Percentiles rank a stretch among this genome's conserved stretches.
Conservation (phyloP, 225 moss, liverwort and hornwort species). For the Sphagnum contortum region DNA sequence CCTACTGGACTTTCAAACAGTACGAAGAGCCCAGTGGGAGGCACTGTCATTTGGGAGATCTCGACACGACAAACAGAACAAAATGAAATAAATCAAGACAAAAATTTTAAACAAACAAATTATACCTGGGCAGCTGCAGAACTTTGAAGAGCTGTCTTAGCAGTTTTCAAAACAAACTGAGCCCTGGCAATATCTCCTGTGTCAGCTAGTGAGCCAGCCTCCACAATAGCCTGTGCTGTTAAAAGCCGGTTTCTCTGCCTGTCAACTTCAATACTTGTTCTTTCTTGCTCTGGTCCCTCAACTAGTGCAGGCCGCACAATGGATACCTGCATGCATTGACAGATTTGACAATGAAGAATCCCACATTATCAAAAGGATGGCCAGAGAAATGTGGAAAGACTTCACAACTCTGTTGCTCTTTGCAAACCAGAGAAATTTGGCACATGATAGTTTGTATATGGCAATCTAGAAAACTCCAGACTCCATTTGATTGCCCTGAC, state of each 20-base stretch:
- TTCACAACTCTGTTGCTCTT: too few species aligned
- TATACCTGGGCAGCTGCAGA: slow-evolving; percentile 32
- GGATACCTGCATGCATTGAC: slow-evolving; percentile 6
- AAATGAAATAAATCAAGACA: too few species aligned
- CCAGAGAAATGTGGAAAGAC: too few species aligned
- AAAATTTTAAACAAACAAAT: background rate
- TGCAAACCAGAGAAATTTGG: too few species aligned
- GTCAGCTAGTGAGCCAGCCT: slow-evolving; percentile 30
- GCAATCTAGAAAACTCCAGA: too few species aligned
- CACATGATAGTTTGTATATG: too few species aligned
- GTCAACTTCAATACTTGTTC: slow-evolving; percentile 30
- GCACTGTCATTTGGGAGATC: too few species aligned
- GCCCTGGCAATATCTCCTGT: slow-evolving; percentile 28
- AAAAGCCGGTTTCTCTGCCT: slow-evolving; percentile 30
- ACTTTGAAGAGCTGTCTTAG: slow-evolving; percentile 14
- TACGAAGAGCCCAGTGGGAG: too few species aligned
- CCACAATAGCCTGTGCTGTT: slow-evolving; percentile 26
- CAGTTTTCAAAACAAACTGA: slow-evolving; percentile 16
- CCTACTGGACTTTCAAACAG: too few species aligned
- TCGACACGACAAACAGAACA: too few species aligned
- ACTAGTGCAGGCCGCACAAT: slow-evolving; percentile 17
- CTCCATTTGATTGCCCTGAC: too few species aligned
- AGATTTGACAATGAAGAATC: background rate
- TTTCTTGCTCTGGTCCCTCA: slow-evolving; percentile 6
- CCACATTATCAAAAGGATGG: background rate